These are phyloP conservation scores for Aspergillus indologenus DNA, from an alignment of 495 filamentous ascomycete species.

Conservation along the genomic window DNA sequence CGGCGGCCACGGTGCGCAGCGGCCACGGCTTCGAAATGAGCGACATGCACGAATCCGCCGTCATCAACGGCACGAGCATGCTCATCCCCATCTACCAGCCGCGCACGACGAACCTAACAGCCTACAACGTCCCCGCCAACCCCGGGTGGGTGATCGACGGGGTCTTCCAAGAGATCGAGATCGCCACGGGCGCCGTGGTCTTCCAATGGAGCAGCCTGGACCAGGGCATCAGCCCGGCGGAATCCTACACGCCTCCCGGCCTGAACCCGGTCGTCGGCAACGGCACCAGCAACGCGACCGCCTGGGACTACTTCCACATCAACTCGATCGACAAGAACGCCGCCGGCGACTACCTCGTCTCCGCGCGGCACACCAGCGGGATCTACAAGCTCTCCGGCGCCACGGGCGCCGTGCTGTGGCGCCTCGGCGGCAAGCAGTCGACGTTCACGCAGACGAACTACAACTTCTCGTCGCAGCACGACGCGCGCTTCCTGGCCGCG, in stretches of 20 bases:
- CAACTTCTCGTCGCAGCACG: slow-evolving; percentile 57
- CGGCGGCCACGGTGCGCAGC: neutral
- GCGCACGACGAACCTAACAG: slow-evolving; percentile 36
- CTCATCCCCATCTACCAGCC: slow-evolving; percentile 41
- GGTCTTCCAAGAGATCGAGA: slow-evolving; percentile 44
- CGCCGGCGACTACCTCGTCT: slow-evolving; percentile 56
- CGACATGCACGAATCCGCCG: slow-evolving; percentile 19
- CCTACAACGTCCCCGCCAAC: neutral
- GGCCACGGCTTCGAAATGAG: neutral
- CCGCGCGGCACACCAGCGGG: slow-evolving; percentile 53
- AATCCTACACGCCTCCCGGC: slow-evolving; percentile 18
- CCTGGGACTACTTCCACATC: slow-evolving; percentile 58
- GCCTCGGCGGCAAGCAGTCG: slow-evolving; percentile 44
- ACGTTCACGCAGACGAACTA: slow-evolving; percentile 44
- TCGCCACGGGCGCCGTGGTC: slow-evolving; percentile 35
- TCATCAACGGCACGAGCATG: neutral
- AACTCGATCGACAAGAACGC: slow-evolving; percentile 57
- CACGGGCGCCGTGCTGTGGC: slow-evolving; percentile 57
- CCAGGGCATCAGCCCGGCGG: slow-evolving; percentile 29
- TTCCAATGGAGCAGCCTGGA: slow-evolving; percentile 46
- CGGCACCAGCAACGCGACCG: neutral
- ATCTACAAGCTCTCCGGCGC: slow-evolving; percentile 54
- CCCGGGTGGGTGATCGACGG: slow-evolving; percentile 28
- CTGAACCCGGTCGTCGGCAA: slow-evolving; percentile 24
- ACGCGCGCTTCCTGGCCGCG: slow-evolving; percentile 51